Evolutionary conservation across 805 yeast genomes (phyloP).

Genomic region (Ogataea populi-albae): DNA sequence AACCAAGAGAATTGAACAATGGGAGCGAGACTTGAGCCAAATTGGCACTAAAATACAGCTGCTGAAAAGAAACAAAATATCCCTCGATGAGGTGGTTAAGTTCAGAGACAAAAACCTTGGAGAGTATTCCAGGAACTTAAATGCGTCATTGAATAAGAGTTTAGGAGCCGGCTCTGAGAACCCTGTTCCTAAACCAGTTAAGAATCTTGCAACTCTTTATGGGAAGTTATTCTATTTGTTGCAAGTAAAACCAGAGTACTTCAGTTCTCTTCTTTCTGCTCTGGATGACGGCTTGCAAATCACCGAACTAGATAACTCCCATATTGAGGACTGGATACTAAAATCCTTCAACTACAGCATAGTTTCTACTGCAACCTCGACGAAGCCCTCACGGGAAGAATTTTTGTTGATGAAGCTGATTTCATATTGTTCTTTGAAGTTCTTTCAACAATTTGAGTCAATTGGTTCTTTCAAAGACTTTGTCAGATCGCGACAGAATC

Average conservation of each 20-base stretch:
- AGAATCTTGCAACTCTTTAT: conserved; percentile 59
- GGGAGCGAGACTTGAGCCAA: conserved; percentile 73
- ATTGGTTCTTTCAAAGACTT: conserved; percentile 23
- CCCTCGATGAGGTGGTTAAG: conserved; percentile 63
- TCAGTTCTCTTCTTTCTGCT: conserved; percentile 50
- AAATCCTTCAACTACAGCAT: conserved; percentile 30
- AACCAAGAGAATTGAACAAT: conserved; percentile 64
- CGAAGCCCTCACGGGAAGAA: conserved; percentile 63
- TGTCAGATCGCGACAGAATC: conserved; percentile 24
- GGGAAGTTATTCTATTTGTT: conserved; percentile 77
- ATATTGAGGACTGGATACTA: conserved; percentile 36
- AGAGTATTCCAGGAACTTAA: conserved; percentile 26
- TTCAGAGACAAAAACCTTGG: conserved; percentile 34
- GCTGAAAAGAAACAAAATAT: conserved; percentile 73
- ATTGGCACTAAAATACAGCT: conserved; percentile 76
- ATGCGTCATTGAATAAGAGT: conserved; percentile 23
- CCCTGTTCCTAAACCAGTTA: conserved; percentile 37
- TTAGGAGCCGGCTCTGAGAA: conserved; percentile 19
- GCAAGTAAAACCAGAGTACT: conserved; percentile 78
- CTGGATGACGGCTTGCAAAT: conserved; percentile 23
- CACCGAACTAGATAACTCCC: conserved; percentile 20
- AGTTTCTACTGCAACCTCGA: conserved; percentile 11
- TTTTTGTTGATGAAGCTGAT: conserved; percentile 60
- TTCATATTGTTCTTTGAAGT: conserved; percentile 42
- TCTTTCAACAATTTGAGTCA: conserved; percentile 30